Percentiles rank a stretch among this genome's conserved stretches.
These are phyloP conservation scores for Penicillium macrosclerotiorum DNA, from an alignment of 495 filamentous ascomycete genomes.

Conservation along the genomic window DNA sequence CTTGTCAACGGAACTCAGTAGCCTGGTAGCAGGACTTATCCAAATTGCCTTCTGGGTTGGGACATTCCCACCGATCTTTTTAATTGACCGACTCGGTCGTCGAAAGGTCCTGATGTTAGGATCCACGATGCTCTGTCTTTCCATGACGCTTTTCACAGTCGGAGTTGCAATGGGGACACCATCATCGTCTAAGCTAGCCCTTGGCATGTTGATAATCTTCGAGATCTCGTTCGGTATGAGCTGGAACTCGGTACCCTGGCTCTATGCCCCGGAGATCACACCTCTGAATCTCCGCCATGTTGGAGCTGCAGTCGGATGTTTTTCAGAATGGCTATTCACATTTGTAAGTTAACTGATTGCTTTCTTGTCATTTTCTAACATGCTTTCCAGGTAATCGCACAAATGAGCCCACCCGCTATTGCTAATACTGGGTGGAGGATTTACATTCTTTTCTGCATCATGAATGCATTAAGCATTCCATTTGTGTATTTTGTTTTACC, in stretches of 20 bases:
- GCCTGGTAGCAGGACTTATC: too few relatives aligned
- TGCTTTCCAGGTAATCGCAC: too few relatives aligned
- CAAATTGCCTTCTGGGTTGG: neutral
- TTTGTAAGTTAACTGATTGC: too few relatives aligned
- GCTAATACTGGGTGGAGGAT: constrained; percentile 8
- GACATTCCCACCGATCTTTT: constrained; percentile 16
- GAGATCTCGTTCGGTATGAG: constrained; percentile 8
- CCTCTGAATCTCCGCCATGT: constrained; percentile 14
- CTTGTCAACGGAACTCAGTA: too few relatives aligned
- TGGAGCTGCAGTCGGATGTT: constrained; percentile 5
- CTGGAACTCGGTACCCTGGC: constrained; percentile 11
- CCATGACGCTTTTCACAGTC: constrained; percentile 7
- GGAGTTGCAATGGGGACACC: neutral
- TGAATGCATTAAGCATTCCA: constrained; percentile 6
- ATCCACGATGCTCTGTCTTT: constrained; percentile 4
- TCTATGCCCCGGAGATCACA: constrained; percentile 15
- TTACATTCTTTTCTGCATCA: neutral
- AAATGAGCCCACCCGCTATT: constrained; percentile 8
- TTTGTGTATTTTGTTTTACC: constrained; percentile 56
- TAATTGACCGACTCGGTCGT: constrained; percentile 45
- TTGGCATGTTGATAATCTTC: neutral
- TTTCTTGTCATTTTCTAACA: too few relatives aligned
- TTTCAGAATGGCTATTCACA: constrained; percentile 12
- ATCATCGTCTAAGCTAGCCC: neutral
- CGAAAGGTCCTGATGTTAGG: constrained; percentile 39